Conservation (phyloP, 345 rosid species). For the Salix arbutifolia region DNA sequence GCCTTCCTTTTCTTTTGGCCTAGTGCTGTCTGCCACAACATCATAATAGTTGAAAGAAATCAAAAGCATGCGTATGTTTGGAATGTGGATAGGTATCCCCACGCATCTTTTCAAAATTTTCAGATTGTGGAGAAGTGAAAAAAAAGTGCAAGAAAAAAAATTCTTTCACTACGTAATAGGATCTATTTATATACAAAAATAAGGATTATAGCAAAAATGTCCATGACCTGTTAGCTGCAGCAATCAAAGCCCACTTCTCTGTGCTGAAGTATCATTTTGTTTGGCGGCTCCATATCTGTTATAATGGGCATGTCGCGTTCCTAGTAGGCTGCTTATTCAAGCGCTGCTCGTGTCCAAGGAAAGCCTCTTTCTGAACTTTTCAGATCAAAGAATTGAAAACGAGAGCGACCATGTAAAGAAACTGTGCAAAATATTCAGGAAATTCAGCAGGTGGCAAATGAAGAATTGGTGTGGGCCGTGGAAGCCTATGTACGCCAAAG, state of each 20-base stretch:
- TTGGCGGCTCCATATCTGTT: background rate
- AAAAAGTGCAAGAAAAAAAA: background rate
- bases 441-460: background rate
- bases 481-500: background rate
- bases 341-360: background rate
- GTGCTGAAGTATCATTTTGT: background rate
- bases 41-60: background rate
- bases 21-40: background rate
- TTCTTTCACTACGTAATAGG: background rate
- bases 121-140: background rate
- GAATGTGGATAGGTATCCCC: background rate
- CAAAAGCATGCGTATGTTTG: background rate
- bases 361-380: conserved; percentile 12
- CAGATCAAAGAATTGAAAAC: background rate
- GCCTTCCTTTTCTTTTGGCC: background rate
- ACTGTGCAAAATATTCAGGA: background rate
- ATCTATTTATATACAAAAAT: conserved; percentile 14
- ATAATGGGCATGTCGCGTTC: background rate
- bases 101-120: background rate
- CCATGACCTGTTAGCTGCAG: background rate
- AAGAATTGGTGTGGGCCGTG: background rate
- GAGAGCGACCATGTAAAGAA: background rate
- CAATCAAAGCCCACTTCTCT: background rate
- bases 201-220: background rate
- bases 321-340: background rate